A percentile compares a stretch with the other conserved stretches of the same genome.
Conservation (phyloP, 2,329 filamentous ascomycete species). For the Ascochyta pisi region DNA sequence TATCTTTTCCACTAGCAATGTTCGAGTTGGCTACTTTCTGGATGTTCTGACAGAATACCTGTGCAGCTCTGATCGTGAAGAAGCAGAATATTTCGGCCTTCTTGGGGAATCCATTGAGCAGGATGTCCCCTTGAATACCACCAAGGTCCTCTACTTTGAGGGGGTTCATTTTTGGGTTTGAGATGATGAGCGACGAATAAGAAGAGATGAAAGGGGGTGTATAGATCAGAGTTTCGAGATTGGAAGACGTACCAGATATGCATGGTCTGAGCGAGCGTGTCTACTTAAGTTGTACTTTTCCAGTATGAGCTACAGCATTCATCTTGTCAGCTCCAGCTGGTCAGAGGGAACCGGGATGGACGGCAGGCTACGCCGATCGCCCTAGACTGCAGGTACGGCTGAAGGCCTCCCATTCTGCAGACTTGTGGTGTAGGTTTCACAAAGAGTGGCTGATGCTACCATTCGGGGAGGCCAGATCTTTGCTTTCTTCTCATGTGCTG, state of each 20-base stretch:
- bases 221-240: too few relatives aligned
- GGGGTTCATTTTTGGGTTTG: neutral
- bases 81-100: conserved; percentile 18
- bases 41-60: conserved; percentile 12
- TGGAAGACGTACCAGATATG: neutral
- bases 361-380: neutral
- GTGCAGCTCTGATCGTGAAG: conserved; percentile 15
- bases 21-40: conserved; percentile 12
- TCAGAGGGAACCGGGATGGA: neutral
- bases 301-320: neutral
- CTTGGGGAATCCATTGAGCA: conserved; percentile 16
- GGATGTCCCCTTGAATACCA: conserved; percentile 14
- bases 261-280: neutral
- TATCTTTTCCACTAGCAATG: conserved; percentile 10
- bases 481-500: neutral
- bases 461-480: neutral
- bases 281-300: neutral
- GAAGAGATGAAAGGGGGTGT: neutral
- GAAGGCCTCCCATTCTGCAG: neutral
- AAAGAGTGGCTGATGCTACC: conserved; percentile 1
- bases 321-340: neutral
- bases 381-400: neutral
- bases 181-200: neutral
- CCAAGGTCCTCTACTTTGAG: conserved; percentile 9
- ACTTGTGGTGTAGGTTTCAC: neutral